Conservation (phyloP, 495 filamentous ascomycete species). For the Neurospora tetraspora region DNA sequence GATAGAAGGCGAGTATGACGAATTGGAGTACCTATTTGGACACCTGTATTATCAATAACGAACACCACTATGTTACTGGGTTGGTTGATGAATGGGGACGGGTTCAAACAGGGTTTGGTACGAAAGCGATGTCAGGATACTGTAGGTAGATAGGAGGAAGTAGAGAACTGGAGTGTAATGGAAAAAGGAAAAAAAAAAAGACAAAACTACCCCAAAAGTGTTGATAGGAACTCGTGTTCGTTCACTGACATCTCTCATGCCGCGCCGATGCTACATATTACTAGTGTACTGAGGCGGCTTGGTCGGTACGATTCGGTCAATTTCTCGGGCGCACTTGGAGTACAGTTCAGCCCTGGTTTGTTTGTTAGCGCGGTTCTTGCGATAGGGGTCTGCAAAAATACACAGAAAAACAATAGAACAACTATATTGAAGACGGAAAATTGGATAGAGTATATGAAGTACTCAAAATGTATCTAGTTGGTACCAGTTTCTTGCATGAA, state of each 20-base stretch:
- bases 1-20: neutral
- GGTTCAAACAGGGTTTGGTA: neutral
- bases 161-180: neutral
- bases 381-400: too few species aligned
- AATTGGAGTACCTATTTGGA: neutral
- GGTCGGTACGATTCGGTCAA: neutral
- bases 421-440: too few species aligned
- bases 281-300: neutral
- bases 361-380: too few species aligned
- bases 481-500: too few species aligned
- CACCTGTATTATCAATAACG: neutral
- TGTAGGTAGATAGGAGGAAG: neutral
- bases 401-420: too few species aligned
- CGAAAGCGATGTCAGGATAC: neutral
- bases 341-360: too few species aligned
- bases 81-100: neutral
- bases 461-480: too few species aligned
- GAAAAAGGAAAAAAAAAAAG: neutral
- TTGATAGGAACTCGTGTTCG: neutral
- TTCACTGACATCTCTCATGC: neutral
- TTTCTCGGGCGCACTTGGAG: neutral
- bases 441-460: too few species aligned
- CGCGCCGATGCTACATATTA: neutral
- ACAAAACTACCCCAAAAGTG: too few species aligned
- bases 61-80: neutral